A percentile compares a stretch with the other conserved stretches of the same genome.
phyloP scores from a whole-genome alignment of 331 rosid species.

The Dryas integrifolia region DNA sequence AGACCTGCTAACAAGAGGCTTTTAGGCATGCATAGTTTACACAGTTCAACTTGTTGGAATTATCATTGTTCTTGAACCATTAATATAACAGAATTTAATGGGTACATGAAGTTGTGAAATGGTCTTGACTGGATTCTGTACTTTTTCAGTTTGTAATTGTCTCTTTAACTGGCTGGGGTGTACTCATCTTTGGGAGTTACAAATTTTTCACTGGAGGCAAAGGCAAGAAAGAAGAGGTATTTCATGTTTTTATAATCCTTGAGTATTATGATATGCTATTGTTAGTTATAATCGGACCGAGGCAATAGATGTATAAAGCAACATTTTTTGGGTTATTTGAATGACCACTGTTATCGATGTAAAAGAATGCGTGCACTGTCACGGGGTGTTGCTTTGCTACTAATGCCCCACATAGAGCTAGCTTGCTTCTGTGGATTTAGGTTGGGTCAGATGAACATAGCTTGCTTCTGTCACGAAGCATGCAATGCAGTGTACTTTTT shows the following conservation, averaged over 20 bases:
- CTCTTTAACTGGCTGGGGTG: constrained; percentile 79
- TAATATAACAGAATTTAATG: background rate
- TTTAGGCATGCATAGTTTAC: background rate
- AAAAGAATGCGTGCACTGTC: background rate
- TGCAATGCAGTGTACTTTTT: background rate
- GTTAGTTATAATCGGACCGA: background rate
- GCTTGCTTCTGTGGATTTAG: background rate
- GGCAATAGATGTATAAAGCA: background rate
- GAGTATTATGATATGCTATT: background rate
- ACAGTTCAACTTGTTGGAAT: background rate
- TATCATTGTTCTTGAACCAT: background rate
- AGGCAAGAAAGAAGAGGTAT: constrained; percentile 87
- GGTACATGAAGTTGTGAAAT: constrained; percentile 3
- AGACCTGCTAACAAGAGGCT: background rate
- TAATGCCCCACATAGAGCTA: background rate
- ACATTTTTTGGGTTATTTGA: background rate
- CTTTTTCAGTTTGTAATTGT: constrained; percentile 71
- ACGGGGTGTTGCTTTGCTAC: background rate
- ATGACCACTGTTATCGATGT: background rate
- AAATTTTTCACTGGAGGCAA: constrained; percentile 65
- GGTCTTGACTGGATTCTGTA: constrained; percentile 25
- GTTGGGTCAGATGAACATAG: background rate
- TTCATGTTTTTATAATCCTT: constrained; percentile 7
- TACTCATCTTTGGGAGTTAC: constrained; percentile 53
- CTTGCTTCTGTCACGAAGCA: background rate